A percentile compares a stretch with the other conserved stretches of the same genome.
Conservation (phyloP, 768 basidiomycete genomes). For the Xerocomus brunneocitrinus region DNA sequence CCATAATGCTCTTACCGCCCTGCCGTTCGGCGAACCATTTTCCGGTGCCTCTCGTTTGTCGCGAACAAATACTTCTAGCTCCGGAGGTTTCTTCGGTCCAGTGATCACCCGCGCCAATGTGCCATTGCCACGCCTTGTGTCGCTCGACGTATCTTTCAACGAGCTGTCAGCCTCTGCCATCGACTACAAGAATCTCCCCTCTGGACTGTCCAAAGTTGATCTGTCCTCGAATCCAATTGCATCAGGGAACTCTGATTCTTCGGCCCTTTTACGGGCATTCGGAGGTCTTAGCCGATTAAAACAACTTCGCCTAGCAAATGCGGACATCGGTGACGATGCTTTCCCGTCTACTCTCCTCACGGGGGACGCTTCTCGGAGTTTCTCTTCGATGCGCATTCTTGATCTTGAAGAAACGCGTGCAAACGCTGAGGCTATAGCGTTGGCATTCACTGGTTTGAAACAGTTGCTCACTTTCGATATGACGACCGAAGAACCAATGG, state of each 20-base stretch:
- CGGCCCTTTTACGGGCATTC: constrained; percentile 42
- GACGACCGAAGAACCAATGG: constrained; percentile 48
- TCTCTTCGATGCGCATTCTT: constrained; percentile 51
- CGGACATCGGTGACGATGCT: constrained; percentile 58
- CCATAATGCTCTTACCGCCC: constrained; percentile 56
- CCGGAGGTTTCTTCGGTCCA: constrained; percentile 60
- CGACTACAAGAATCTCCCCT: constrained; percentile 50
- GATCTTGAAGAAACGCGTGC: constrained; percentile 66
- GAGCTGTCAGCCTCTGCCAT: constrained; percentile 52
- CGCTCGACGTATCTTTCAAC: constrained; percentile 65
- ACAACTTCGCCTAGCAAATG: constrained; percentile 51
- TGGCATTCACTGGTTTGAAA: constrained; percentile 43
- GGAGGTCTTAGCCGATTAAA: constrained; percentile 47
- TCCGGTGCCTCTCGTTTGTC: constrained; percentile 20
- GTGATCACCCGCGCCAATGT: constrained; percentile 55
- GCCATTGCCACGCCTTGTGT: constrained; percentile 63
- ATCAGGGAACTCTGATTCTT: constrained; percentile 23
- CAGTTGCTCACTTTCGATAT: constrained; percentile 53
- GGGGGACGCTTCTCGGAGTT: constrained; percentile 28
- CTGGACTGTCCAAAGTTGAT: constrained; percentile 52
- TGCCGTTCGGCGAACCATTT: constrained; percentile 65
- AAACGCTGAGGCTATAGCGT: constrained; percentile 41
- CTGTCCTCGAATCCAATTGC: constrained; percentile 67
- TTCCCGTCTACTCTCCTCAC: constrained; percentile 36
- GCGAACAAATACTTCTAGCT: constrained; percentile 27